These are phyloP conservation scores for Mycena albidolilacea DNA, from an alignment of 768 basidiomycete species.

Conservation along the genomic window DNA sequence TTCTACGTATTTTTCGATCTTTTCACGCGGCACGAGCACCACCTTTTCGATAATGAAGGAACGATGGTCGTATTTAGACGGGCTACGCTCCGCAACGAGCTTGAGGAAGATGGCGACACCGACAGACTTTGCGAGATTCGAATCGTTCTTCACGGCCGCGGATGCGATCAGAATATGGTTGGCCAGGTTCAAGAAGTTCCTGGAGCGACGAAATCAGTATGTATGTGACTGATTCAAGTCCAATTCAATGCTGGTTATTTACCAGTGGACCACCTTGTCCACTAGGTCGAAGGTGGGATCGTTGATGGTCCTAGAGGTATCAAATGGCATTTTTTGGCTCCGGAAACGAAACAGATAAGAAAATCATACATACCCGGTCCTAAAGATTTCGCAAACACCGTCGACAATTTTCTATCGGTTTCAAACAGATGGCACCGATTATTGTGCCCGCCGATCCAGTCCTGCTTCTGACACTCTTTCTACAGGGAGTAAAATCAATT, in stretches of 20 bases:
- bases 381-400: conserved; percentile 14
- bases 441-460: conserved; percentile 15
- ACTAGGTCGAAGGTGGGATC: conserved; percentile 1
- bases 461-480: conserved; percentile 22
- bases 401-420: conserved; percentile 19
- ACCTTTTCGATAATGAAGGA: conserved; percentile 17
- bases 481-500: neutral
- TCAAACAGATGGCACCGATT: conserved; percentile 23
- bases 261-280: conserved; percentile 22
- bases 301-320: conserved; percentile 9
- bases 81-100: neutral
- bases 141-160: conserved; percentile 14
- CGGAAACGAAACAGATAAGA: neutral
- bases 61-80: conserved; percentile 25
- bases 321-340: neutral
- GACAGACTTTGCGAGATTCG: neutral
- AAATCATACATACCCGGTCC: neutral
- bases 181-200: conserved; percentile 6
- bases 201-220: neutral
- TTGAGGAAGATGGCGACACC: conserved; percentile 10
- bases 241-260: neutral
- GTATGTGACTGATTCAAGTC: neutral
- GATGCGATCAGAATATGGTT: conserved; percentile 1
- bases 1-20: neutral
- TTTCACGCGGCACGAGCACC: neutral